Evolutionary conservation across 169 alveolate genomes (phyloP), one percentile per base, ranked within the genome.

Genomic region (Plasmodium inui): DNA sequence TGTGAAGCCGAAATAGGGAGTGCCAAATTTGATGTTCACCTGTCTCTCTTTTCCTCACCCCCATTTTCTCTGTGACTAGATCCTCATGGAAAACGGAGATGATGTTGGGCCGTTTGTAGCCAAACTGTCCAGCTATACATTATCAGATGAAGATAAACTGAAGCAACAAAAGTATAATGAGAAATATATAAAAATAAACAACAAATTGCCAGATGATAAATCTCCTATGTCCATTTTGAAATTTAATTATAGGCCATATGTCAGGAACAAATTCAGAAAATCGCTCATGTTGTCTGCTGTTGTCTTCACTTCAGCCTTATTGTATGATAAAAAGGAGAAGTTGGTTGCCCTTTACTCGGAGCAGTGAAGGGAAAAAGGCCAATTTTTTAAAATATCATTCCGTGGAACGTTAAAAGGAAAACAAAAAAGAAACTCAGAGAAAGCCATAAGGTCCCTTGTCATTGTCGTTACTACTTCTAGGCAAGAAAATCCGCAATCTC

Each of bases 61-160:
- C 50, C 57, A 12, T 22, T 12, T 19, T 28, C 67, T 3, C 30
- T 46, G 37, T 78, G 19, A 67, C 7, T 85, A 96, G 97, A 73
- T 95, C 71, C 88, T 96, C 70, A 93, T 94, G 46, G 97, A 96
- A 57, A 92, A 83, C 41, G 97, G 97, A 22, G 97, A 96, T 82
- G 92, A 93, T 37, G 97, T 96, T 32, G 97, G 97, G 2, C 97
- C 97, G 1, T 96, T 53, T 57, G 97, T 96, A 50, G 97, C 96
- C 22, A 86, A 86, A 32, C 70, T 86, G 30, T 73, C 67, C 19
- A 86, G 93, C 80, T 86, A 86, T 50, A 86, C 74, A 32, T 76
- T 86, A 32, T 74, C 86, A n/a, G 93, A 86, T 6, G 93, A 86
- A 74, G 93, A 86, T 14, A 86, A 78, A 74, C 67, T 86, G 30